A percentile compares a stretch with the other conserved stretches of the same genome.
These are phyloP conservation scores for Boletus sensibilis DNA, from an alignment of 768 basidiomycete species.

Conservation along the genomic window DNA sequence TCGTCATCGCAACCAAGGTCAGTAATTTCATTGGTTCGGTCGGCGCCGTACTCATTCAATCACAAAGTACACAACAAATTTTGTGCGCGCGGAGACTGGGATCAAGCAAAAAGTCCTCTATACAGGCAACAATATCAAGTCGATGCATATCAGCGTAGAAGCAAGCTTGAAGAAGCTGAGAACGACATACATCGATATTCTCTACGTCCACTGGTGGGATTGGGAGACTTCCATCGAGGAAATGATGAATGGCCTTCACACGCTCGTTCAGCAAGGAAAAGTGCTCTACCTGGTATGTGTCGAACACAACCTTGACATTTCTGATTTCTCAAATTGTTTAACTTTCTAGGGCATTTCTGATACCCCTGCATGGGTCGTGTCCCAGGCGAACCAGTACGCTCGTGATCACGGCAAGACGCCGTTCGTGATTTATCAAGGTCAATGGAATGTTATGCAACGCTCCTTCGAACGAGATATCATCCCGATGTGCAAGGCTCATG, in stretches of 20 bases:
- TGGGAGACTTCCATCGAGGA: constrained; percentile 41
- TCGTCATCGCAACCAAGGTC: constrained; percentile 46
- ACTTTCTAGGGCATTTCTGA: constrained; percentile 27
- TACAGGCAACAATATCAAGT: constrained; percentile 49
- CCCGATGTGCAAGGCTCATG: constrained; percentile 31
- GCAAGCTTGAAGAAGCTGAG: constrained; percentile 25
- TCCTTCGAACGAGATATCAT: constrained; percentile 49
- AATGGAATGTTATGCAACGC: constrained; percentile 42
- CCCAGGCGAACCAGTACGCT: constrained; percentile 43
- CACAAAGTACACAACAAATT: constrained; percentile 27
- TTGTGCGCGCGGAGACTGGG: constrained; percentile 7
- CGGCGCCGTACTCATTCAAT: neutral
- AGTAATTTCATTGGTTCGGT: neutral
- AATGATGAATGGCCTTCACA: constrained; percentile 40
- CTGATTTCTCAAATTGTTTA: neutral
- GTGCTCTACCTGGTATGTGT: constrained; percentile 35
- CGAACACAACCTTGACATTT: too few relatives aligned
- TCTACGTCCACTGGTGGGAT: constrained; percentile 35
- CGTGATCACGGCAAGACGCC: constrained; percentile 43
- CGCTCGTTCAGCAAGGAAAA: constrained; percentile 38
- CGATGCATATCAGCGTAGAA: constrained; percentile 40
- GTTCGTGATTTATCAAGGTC: constrained; percentile 53
- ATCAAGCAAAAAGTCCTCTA: constrained; percentile 38
- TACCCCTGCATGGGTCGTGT: constrained; percentile 41
- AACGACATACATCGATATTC: constrained; percentile 22